Evolutionary conservation across 164 flowering plant genomes (phyloP), one percentile per base, ranked within the genome.

Genomic region (Akebia trifoliata): DNA sequence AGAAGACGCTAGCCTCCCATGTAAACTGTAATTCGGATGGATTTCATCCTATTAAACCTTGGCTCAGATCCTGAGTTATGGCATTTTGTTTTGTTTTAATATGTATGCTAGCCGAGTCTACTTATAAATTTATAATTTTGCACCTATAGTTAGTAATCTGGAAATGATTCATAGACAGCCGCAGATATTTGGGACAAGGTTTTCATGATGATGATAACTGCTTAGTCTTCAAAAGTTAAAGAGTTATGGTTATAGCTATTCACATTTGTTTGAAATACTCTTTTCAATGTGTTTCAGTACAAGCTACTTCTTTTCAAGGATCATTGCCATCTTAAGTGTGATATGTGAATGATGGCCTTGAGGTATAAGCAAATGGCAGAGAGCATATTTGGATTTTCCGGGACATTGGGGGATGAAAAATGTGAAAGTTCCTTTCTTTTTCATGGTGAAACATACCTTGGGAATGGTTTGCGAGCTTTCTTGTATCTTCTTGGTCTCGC

Each of bases 401-500:
- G 51, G 51, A 44, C 54, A 56, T 24, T 60, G 5, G 72, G 64
- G 56, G 56, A 35, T 20, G 78, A 63, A 64, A 79, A 60, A 60
- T 88, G 96, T 68, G 75, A 75, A 54, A 70, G 79, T 68, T 86
- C 84, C 74, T 70, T 91, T 4, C 69, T 91, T 51, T 78, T 86
- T 57, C 61, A 26, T 15, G 67, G 49, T 36, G 96, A 88, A 74
- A 74, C 78, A n/a, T 8, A 54, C 35, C 78, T 84, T 31, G 79
- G 88, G 43, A 62, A 69, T 75, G 82, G 65, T 1, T 55, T 85
- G 5, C 76, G 90, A 39, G 69, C 84, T 22, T 63, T 70, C 56
- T 60, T 86, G 56, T 91, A 87, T 67, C 64, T 82, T 53, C 67
- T 84, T 59, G 96, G 80, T 34, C 79, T 92, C 42, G 93, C 86